Base-by-base conservation (phyloP, 768 basidiomycete species). In the Boletus tomentosulus region DNA sequence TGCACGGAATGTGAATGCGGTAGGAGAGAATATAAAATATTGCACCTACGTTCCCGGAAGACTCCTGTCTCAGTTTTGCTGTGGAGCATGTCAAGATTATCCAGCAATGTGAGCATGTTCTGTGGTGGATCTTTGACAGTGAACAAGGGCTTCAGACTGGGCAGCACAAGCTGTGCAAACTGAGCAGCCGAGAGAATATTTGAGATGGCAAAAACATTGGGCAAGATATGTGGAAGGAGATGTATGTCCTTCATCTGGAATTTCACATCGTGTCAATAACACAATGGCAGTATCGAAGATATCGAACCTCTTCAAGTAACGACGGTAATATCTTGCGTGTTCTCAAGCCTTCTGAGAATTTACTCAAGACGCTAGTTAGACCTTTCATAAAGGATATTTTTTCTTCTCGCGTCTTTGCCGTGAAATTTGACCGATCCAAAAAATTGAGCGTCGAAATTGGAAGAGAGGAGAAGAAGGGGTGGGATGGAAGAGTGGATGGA, bases 321-420 rank as follows among this genome's bases (percentile, higher is more conserved):
- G 91, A 86, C 11, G 95, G 94, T 35, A 99, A 74, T 46, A 98
- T 88, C 67, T 98, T 98, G 24, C 94, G 81, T 51, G 79, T 86
- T 48, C 85, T 80, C 51, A 98, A 75, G 15, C 93, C 87, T 62
- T 94, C 92, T 9, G 89, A 88, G 70, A 99, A 98, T 44, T 79
- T 83, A 51, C 84, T 84, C 35, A 98, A 71, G 7, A 98, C 94
- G 47, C 78, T 65, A 1, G 86, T 78, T 19, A 98, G 73, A 1
- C 96, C 95, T 67, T 92, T 92, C 84, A 98, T 89, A 69, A 98
- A 98, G 0, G 90, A 89, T 27, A 97, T 87, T 68, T 98, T 98
- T 66, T 98, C 97, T 73, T 98, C 96, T 52, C 87, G 75, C 2
- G 93, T 86, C 71, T 98, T 97, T 0, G 92, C 84, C 1, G 94